Conservation (phyloP, 805 yeast species). For the Saturnispora dispora region DNA sequence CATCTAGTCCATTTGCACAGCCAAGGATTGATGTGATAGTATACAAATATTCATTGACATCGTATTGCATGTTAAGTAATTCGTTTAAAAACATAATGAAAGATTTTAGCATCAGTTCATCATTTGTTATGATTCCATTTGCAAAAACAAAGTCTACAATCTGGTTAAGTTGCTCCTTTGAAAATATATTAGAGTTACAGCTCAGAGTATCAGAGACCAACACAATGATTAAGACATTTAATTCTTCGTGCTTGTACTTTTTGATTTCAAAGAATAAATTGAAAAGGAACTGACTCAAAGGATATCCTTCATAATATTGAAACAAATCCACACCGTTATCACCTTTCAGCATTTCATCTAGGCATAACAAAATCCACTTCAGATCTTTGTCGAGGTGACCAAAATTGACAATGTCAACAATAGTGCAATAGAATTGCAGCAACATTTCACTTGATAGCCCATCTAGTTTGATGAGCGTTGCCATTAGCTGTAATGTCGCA, state of each 20-base stretch:
- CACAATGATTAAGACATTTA: slow-evolving; percentile 10
- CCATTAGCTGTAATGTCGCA: slow-evolving; percentile 44
- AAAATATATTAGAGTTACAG: slow-evolving; percentile 5
- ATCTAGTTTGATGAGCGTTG: slow-evolving; percentile 46
- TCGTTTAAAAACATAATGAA: slow-evolving; percentile 6
- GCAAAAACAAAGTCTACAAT: neutral
- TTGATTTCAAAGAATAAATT: slow-evolving; percentile 6
- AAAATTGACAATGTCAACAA: slow-evolving; percentile 36
- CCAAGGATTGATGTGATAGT: slow-evolving; percentile 10
- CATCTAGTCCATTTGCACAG: slow-evolving; percentile 10
- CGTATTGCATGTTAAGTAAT: neutral
- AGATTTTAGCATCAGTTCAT: slow-evolving; percentile 3
- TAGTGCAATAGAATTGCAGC: slow-evolving; percentile 51
- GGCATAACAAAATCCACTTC: slow-evolving; percentile 36
- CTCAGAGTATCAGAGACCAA: slow-evolving; percentile 17
- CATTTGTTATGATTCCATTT: neutral
- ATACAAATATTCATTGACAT: slow-evolving; percentile 1
- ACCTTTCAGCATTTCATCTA: slow-evolving; percentile 38
- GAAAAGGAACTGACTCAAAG: slow-evolving; percentile 14
- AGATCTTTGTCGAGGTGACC: slow-evolving; percentile 33
- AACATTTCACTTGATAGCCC: slow-evolving; percentile 41
- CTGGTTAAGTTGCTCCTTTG: neutral
- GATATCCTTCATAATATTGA: slow-evolving; percentile 13
- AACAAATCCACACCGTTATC: slow-evolving; percentile 19
- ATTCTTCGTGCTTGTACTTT: slow-evolving; percentile 7